Conservation (phyloP, 345 rosid species). For the Turritis glabra region DNA sequence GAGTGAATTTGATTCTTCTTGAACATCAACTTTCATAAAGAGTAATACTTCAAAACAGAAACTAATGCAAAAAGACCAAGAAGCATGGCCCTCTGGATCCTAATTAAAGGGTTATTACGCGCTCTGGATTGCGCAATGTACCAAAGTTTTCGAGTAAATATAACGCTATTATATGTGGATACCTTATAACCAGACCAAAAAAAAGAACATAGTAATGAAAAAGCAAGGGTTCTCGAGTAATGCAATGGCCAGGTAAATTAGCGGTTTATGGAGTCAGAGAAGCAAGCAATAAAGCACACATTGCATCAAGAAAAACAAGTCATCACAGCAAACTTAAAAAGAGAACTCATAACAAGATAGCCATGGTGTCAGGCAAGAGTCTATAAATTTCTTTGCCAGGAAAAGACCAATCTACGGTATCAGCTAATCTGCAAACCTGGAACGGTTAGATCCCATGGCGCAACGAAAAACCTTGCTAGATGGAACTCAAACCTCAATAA, state of each 20-base stretch:
- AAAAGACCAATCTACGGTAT: not conserved
- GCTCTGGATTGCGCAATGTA: not conserved
- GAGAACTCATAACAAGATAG: not conserved
- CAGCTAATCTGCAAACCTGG: not conserved
- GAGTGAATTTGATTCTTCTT: constrained; percentile 26
- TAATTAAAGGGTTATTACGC: not conserved
- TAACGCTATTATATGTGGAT: not conserved
- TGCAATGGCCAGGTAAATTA: not conserved
- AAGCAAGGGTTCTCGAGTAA: not conserved
- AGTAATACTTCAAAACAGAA: not conserved
- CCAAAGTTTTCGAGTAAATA: not conserved
- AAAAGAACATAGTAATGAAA: not conserved
- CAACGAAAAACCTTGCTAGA: not conserved
- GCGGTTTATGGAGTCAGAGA: not conserved
- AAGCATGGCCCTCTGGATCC: constrained; percentile 1
- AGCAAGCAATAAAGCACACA: not conserved
- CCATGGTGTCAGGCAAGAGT: not conserved
- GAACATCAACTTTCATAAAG: constrained; percentile 4
- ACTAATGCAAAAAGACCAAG: not conserved
- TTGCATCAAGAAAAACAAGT: constrained; percentile 9
- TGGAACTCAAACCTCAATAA: constrained; percentile 1
- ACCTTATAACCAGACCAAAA: not conserved
- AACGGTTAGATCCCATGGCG: not conserved
- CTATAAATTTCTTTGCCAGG: no score
- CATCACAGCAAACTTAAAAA: not conserved